Evolutionary conservation across 164 flowering plant genomes (phyloP).

Genomic region (Houttuynia cordata): DNA sequence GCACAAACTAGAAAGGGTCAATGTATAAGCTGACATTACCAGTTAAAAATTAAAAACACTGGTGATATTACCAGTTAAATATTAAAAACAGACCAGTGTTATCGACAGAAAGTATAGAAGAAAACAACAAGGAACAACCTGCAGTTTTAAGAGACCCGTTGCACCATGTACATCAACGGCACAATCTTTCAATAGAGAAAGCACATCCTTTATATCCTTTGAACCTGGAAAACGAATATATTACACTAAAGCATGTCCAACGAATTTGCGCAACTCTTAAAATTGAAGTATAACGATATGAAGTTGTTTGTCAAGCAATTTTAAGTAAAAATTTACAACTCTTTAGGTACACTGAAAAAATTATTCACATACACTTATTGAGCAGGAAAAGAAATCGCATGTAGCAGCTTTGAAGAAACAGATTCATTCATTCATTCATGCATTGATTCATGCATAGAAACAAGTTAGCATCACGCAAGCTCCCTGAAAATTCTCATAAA

Average conservation of each 20-base stretch:
- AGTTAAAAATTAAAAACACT: too few species aligned
- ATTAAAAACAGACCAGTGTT: not conserved
- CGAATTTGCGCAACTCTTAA: not conserved
- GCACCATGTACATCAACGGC: slow-evolving; percentile 43
- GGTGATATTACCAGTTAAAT: too few species aligned
- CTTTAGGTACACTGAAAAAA: too few species aligned
- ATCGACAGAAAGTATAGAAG: slow-evolving; percentile 3
- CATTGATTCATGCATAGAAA: too few species aligned
- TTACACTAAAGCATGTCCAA: not conserved
- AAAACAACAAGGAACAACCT: slow-evolving; percentile 33
- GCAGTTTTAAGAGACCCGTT: slow-evolving; percentile 40
- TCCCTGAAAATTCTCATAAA: too few species aligned
- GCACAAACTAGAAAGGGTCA: slow-evolving; percentile 15
- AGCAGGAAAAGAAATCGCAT: too few species aligned
- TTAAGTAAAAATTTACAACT: too few species aligned
- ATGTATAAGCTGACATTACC: not conserved
- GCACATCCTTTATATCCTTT: slow-evolving; percentile 70
- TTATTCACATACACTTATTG: too few species aligned
- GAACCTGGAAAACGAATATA: slow-evolving; percentile 38
- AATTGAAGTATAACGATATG: not conserved
- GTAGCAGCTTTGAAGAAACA: too few species aligned
- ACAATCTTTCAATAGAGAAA: slow-evolving; percentile 52
- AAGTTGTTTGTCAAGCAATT: too few species aligned
- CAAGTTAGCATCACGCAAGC: too few species aligned
- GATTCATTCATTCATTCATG: too few species aligned